These are phyloP conservation scores for Calocybe gambosa DNA, from an alignment of 1,284 basidiomycete genomes.

Conservation along the genomic window DNA sequence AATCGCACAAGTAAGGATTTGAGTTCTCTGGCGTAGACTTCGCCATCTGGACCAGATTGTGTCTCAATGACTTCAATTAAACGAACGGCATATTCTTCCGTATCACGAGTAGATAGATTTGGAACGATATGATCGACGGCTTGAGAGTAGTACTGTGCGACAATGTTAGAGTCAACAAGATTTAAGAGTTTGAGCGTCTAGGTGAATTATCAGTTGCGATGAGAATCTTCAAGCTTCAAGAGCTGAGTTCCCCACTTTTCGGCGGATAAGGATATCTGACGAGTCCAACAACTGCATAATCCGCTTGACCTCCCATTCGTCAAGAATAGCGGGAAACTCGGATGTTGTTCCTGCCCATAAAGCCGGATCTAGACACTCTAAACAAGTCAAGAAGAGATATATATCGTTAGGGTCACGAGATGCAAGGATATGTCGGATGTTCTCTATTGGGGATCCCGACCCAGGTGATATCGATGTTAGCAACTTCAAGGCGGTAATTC, in stretches of 20 bases:
- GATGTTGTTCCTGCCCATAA: slow-evolving; percentile 61
- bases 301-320: slow-evolving; percentile 62
- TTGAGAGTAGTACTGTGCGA: slow-evolving; percentile 49
- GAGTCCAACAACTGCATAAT: slow-evolving; percentile 62
- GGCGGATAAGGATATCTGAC: slow-evolving; percentile 50
- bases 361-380: slow-evolving; percentile 48
- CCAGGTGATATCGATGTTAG: slow-evolving; percentile 19
- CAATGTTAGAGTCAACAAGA: slow-evolving; percentile 49
- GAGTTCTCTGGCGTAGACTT: slow-evolving; percentile 49
- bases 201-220: slow-evolving; percentile 14
- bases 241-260: slow-evolving; percentile 37
- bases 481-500: slow-evolving; percentile 26
- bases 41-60: slow-evolving; percentile 45
- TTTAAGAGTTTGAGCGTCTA: slow-evolving; percentile 55
- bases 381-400: slow-evolving; percentile 58
- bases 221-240: background rate
- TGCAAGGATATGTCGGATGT: slow-evolving; percentile 50
- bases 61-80: slow-evolving; percentile 54
- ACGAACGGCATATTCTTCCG: slow-evolving; percentile 34
- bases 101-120: slow-evolving; percentile 26
- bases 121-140: slow-evolving; percentile 34
- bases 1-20: slow-evolving; percentile 39
- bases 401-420: slow-evolving; percentile 54
- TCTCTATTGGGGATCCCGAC: slow-evolving; percentile 32
- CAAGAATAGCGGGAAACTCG: slow-evolving; percentile 45